A percentile compares a stretch with the other conserved stretches of the same genome.
Evolutionary conservation across 2,329 filamentous ascomycete genomes (phyloP).

Genomic region (Aspergillus caelatus): DNA sequence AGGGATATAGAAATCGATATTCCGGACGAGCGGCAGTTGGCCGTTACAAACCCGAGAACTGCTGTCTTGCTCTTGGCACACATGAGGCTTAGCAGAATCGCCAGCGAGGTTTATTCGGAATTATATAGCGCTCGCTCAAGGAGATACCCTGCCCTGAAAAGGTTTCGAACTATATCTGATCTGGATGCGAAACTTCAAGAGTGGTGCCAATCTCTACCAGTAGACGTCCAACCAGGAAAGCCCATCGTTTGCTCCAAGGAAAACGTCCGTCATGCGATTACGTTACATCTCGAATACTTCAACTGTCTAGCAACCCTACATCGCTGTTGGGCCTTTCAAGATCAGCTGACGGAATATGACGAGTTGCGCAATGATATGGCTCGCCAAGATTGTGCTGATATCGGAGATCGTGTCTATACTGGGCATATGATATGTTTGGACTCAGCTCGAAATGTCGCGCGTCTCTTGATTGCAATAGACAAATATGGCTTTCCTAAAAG

Average conservation of each 20-base stretch:
- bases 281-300: constrained; percentile 1
- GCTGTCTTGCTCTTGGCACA: not conserved
- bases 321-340: constrained; percentile 1
- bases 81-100: not conserved
- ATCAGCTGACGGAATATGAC: not conserved
- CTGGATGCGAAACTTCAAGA: not conserved
- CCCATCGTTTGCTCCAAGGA: not conserved
- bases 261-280: not conserved
- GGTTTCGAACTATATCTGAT: constrained; percentile 4
- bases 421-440: constrained; percentile 1
- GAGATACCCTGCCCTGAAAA: not conserved
- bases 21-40: not conserved
- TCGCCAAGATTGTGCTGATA: not conserved
- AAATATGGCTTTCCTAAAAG: not conserved
- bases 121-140: not conserved
- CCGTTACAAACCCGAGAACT: not conserved
- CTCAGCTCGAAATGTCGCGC: not conserved
- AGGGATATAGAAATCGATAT: constrained; percentile 1
- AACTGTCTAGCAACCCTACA: not conserved
- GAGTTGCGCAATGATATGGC: constrained; percentile 1
- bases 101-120: not conserved
- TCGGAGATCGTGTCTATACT: constrained; percentile 3
- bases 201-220: not conserved
- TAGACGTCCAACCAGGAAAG: not conserved
- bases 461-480: not conserved